These are phyloP conservation scores for Tylopilus sp. DNA, from an alignment of 1,284 basidiomycete species.

Conservation along the genomic window DNA sequence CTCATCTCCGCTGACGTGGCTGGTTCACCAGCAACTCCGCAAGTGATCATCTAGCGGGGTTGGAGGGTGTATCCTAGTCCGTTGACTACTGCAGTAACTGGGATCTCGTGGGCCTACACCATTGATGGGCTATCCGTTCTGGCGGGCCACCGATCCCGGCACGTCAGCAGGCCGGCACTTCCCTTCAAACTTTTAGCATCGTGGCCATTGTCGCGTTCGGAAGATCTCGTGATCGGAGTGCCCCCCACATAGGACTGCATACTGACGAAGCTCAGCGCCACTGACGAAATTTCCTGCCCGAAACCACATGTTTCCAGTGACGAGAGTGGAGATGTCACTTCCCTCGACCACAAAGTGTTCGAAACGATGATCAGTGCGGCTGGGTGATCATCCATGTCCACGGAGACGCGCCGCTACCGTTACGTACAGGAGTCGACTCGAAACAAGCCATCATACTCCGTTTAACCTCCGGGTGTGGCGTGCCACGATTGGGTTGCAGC, in stretches of 20 bases:
- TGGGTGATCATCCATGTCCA: slow-evolving; percentile 8
- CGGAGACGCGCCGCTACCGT: slow-evolving; percentile 18
- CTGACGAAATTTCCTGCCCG: slow-evolving; percentile 16
- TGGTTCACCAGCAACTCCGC: not conserved
- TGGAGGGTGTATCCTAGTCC: not conserved
- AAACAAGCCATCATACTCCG: slow-evolving; percentile 8
- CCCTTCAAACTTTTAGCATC: slow-evolving; percentile 8
- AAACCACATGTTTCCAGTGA: slow-evolving; percentile 24
- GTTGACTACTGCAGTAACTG: not conserved
- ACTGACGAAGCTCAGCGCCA: slow-evolving; percentile 17
- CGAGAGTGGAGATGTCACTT: slow-evolving; percentile 13
- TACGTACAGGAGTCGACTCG: slow-evolving; percentile 17
- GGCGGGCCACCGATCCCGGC: not conserved
- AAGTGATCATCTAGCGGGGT: not conserved
- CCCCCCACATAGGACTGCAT: not conserved
- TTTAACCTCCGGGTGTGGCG: slow-evolving; percentile 2
- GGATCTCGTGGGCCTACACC: not conserved
- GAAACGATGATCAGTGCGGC: not conserved
- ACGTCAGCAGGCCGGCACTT: slow-evolving; percentile 3
- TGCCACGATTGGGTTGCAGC: slow-evolving; percentile 9
- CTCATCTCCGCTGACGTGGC: slow-evolving; percentile 25
- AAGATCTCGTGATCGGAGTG: slow-evolving; percentile 4
- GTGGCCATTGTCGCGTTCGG: slow-evolving; percentile 7
- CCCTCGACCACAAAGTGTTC: slow-evolving; percentile 14
- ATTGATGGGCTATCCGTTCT: not conserved